Base-by-base conservation (phyloP, 2,329 filamentous ascomycete genomes). In the Pseudonectria foliicola region DNA sequence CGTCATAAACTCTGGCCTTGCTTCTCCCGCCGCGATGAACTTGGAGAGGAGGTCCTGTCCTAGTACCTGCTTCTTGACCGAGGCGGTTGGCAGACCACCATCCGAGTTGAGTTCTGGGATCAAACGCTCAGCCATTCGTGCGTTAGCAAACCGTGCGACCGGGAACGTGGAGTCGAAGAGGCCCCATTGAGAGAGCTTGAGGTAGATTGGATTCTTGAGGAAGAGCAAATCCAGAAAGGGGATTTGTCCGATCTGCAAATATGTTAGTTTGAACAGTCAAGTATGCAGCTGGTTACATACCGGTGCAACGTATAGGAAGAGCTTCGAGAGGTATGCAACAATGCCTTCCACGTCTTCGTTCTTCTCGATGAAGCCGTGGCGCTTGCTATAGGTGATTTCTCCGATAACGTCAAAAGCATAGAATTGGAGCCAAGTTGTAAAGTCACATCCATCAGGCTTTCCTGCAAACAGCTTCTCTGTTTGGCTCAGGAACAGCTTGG, bases 401-500 rank as follows among this genome's bases (percentile, higher is more conserved):
- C 82, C 82, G 42, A 87, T 87, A 11, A 88, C 83, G 52, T 89
- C 85, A 50, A 89, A 89, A 0, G 85, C 85, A 47, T 85, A 88
- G 54, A 80, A 88, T 51, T 89, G 84, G 38, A 89, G 62, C 84
- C 84, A 88, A 38, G 69, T 66, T 2, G 77, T 75, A 37, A 86
- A 81, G 51, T 85, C 74, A 50, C 50, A 53, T 2, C 49, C 47
- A n/a, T 44, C 43, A 0, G 55, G 40, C 15, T 63, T 61, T 14
- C 57, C 52, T n/a, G 65, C 69, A 44, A 69, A 82, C 3, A 80
- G 52, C 2, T 65, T 62, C 42, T 75, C 67, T 0, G 77, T 81
- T 53, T 77, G 75, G 23, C 69, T 59, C 6, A 90, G 70, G 55
- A 88, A 90, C 3, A 85, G 62, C 43, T 76, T 74, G 1, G 82